Conservation (phyloP, 208 protist species). For the Trypanosoma conorhini region DNA sequence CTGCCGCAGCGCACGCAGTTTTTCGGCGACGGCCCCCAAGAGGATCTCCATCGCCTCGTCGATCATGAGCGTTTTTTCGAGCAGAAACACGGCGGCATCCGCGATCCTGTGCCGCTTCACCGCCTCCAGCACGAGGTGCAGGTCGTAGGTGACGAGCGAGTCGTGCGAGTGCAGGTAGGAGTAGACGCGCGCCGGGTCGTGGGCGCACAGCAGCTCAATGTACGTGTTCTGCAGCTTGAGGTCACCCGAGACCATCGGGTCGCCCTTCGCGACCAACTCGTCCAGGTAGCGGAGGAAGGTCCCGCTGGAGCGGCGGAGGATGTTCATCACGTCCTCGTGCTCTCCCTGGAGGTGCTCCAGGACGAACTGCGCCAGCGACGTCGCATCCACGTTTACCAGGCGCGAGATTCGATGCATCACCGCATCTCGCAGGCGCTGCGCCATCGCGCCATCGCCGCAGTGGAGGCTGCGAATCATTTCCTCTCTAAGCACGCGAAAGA, state of each 20-base stretch:
- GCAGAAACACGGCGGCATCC: slow-evolving; percentile 67
- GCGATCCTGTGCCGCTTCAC: slow-evolving; percentile 53
- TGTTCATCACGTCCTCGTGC: slow-evolving; percentile 63
- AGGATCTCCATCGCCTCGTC: slow-evolving; percentile 65
- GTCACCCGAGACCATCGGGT: slow-evolving; percentile 43
- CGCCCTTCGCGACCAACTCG: slow-evolving; percentile 61
- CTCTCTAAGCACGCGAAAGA: slow-evolving; percentile 54
- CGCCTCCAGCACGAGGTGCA: slow-evolving; percentile 46
- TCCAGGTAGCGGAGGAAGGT: slow-evolving; percentile 76
- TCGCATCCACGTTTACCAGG: slow-evolving; percentile 62
- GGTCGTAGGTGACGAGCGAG: slow-evolving; percentile 61
- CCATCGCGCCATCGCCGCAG: not conserved
- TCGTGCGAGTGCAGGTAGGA: slow-evolving; percentile 48
- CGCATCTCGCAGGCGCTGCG: slow-evolving; percentile 37
- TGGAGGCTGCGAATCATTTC: slow-evolving; percentile 45
- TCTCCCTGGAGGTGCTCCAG: slow-evolving; percentile 68
- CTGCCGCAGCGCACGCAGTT: slow-evolving; percentile 12
- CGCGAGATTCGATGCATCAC: slow-evolving; percentile 55
- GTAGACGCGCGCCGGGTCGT: slow-evolving; percentile 62
- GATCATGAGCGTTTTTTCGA: slow-evolving; percentile 55
- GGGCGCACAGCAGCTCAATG: slow-evolving; percentile 75
- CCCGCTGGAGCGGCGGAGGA: slow-evolving; percentile 57
- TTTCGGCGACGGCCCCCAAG: slow-evolving; percentile 22
- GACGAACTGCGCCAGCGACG: slow-evolving; percentile 65
- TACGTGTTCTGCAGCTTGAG: slow-evolving; percentile 77